phyloP scores from a whole-genome alignment of 192 early-diverging fungal genomes.

The Backusella macrospora region DNA sequence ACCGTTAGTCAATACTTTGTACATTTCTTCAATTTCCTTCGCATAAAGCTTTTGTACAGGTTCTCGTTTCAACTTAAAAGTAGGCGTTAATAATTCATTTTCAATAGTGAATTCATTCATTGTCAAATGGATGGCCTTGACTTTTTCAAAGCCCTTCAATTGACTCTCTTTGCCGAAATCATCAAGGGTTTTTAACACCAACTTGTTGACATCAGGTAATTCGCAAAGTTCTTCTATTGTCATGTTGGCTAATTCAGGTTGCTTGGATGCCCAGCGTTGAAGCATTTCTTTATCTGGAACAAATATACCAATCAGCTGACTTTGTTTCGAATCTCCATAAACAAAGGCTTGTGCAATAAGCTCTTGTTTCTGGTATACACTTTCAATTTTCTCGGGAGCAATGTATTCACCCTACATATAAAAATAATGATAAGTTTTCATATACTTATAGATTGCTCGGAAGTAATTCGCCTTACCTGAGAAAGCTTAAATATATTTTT shows the following conservation, averaged over 20 bases:
- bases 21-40: constrained; percentile 72
- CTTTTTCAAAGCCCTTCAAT: constrained; percentile 87
- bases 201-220: constrained; percentile 49
- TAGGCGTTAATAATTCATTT: constrained; percentile 85
- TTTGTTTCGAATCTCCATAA: constrained; percentile 89
- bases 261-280: constrained; percentile 63
- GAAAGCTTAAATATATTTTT: constrained; percentile 72
- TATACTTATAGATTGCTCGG: not conserved
- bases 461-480: not conserved
- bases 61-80: constrained; percentile 89
- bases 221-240: constrained; percentile 45
- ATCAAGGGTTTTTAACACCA: constrained; percentile 58
- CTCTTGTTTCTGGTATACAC: constrained; percentile 67
- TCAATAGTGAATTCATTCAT: constrained; percentile 76
- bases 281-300: constrained; percentile 78
- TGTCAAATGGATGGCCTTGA: constrained; percentile 76
- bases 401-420: constrained; percentile 84
- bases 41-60: constrained; percentile 69
- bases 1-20: constrained; percentile 42
- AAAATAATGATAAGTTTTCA: not conserved
- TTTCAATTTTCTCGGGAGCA: constrained; percentile 91
- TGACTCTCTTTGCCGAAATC: constrained; percentile 61
- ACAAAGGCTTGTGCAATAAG: constrained; percentile 88
- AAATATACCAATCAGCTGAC: constrained; percentile 82
- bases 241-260: constrained; percentile 7